phyloP scores from a whole-genome alignment of 2,329 filamentous ascomycete species.

The Fusarium vanettenii region DNA sequence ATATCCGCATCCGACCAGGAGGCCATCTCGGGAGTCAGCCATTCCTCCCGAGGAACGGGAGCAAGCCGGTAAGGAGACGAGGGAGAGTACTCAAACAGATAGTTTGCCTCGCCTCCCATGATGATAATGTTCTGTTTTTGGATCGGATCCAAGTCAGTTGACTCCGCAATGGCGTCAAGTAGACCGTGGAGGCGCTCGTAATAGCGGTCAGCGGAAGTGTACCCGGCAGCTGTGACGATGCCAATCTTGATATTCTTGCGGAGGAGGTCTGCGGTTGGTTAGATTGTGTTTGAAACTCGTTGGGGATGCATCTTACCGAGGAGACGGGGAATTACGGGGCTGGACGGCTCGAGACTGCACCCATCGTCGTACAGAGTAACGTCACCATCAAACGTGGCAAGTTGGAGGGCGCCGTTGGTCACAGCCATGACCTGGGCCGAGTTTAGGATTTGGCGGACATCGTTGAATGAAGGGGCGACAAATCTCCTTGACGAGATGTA shows the following conservation, averaged over 20 bases:
- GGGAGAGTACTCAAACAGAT: constrained; percentile 84
- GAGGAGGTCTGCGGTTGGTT: constrained; percentile 69
- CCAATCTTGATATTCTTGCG: constrained; percentile 84
- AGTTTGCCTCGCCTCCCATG: constrained; percentile 96
- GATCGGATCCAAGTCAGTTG: constrained; percentile 67
- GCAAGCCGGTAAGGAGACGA: constrained; percentile 74
- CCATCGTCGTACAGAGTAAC: constrained; percentile 96
- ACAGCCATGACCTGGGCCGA: constrained; percentile 94
- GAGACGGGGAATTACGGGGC: constrained; percentile 78
- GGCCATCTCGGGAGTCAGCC: constrained; percentile 83
- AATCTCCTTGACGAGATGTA: constrained; percentile 92
- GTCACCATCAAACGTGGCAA: constrained; percentile 97
- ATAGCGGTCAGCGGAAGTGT: constrained; percentile 88
- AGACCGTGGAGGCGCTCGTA: constrained; percentile 88
- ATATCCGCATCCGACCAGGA: constrained; percentile 84
- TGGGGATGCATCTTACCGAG: constrained; percentile 52
- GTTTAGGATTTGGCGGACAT: constrained; percentile 92
- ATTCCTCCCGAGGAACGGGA: constrained; percentile 73
- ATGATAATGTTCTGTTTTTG: constrained; percentile 87
- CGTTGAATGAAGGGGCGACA: constrained; percentile 97
- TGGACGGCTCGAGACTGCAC: constrained; percentile 78
- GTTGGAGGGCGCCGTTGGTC: constrained; percentile 79
- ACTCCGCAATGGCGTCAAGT: constrained; percentile 78
- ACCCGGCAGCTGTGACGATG: constrained; percentile 96
- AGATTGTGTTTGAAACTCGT: not conserved